Base-by-base conservation (phyloP, 2,329 filamentous ascomycete species). In the Xylaria sp. region DNA sequence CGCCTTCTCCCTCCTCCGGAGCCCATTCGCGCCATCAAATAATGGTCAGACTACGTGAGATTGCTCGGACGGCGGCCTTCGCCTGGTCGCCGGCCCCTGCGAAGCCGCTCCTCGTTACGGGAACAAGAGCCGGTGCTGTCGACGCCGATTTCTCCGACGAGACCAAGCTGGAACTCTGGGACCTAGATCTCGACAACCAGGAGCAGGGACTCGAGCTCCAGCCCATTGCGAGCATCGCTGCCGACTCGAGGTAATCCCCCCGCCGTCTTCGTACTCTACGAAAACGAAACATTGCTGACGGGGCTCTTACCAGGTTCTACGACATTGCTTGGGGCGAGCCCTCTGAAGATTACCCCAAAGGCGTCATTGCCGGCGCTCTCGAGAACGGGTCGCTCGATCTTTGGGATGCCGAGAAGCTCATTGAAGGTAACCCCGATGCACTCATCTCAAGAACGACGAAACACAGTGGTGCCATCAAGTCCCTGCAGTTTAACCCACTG, bases 61-160 rank as follows among this genome's bases (percentile, higher is more conserved):
- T 99, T 79, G 93, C 94, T 81, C 90, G 96, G 83, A 99, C 96
- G 78, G 96, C 95, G 82, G 92, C 95, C 78, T 99, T 99, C 82
- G 94, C 96, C 79, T 99, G 96, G 95, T 97, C 94, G 75, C 92
- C 94, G 31, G 92, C 91, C 75, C 84, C 93, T 60, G 88, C 89
- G 48, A 89, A 91, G 75, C 94, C 95, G 76, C 86, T 97, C 75
- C 86, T 99, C 73, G 95, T 94, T 69, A 99, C 96, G 33, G 96
- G 96, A 76, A 99, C 96, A 56, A 91, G 94, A 75, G 94, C 96
- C 70, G 96, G 96, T 72, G 96, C 96, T 76, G 94, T 99, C 51
- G 94, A 97, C 82, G 94, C 93, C 76, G 94, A 98, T 82, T 99
- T 99, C 83, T 98, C 96, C 33, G 96, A 96, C 81, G 94, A 98